Evolutionary conservation across 1,284 basidiomycete genomes (phyloP), one percentile per base, ranked within the genome.

Genomic region (Naganishia cerealis): DNA sequence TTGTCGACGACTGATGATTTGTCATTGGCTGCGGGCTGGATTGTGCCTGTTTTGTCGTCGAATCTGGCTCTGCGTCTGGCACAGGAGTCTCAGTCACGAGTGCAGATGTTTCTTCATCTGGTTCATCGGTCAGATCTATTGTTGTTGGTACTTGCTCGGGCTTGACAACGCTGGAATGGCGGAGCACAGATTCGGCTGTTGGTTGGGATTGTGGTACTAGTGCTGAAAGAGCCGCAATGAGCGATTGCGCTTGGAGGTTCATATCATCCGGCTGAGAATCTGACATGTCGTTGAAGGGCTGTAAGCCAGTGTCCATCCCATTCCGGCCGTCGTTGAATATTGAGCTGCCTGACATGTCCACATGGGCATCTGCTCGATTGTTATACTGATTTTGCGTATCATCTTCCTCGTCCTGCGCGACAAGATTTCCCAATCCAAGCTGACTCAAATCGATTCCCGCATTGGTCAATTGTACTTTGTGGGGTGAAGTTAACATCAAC

Each of bases 241-340:
- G 61, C 8, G 61, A 63, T 40, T 63, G 61, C 7, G 61, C 61
- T 63, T 63, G 61, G 9, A 63, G 50, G 21, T 63, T 63, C 61
- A 63, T 63, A 46, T 63, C 61, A 26, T 63, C 61, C 39, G 50
- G 61, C 9, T 63, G 61, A n/a, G 61, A 54, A 7, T 63, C 61
- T 12, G 36, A 12, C 12, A 18, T 39, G 38, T 63, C 61, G 24
- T 52, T 24, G 50, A 63, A 63, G 6, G 50, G 21, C 12, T 63
- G 61, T 2, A 26, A n/a, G 16, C 42, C 57, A 39, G 33, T 46
- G n/a, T 59, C 57, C 24, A 43, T 4, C 21, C 33, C 42, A 6
- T 24, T 42, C 29, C 29, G 29, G 29, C 46, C 46, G 15, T 50
- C 46, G 8, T 24, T 24, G 46, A 50, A 50, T 21, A 50, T 24